These are phyloP conservation scores for Didymella arachidicola DNA, from an alignment of 2,329 filamentous ascomycete species.

Conservation along the genomic window DNA sequence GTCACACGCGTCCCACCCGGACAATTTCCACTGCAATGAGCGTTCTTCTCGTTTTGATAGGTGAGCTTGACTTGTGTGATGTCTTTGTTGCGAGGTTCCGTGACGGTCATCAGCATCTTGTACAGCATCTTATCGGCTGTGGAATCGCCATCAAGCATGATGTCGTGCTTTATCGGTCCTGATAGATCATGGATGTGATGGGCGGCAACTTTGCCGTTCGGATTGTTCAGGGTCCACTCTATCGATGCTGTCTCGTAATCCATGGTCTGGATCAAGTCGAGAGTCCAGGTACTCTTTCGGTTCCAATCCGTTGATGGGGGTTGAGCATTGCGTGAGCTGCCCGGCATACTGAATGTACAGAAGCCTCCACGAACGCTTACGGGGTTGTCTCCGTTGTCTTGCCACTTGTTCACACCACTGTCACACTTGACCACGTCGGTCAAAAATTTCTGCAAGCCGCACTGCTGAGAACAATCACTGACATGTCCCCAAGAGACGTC, in stretches of 20 bases:
- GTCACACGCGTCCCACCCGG: too few relatives aligned
- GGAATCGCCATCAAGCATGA: not conserved
- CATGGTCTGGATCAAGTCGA: slow-evolving; percentile 25
- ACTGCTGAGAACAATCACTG: slow-evolving; percentile 4
- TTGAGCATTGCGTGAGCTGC: not conserved
- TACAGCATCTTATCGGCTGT: not conserved
- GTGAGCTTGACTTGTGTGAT: not conserved
- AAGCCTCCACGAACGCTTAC: slow-evolving; percentile 14
- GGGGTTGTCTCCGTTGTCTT: not conserved
- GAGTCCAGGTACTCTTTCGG: slow-evolving; percentile 20
- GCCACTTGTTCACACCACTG: slow-evolving; percentile 8
- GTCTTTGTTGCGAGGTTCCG: not conserved
- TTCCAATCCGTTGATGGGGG: not conserved
- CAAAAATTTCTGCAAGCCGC: not conserved
- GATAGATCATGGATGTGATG: not conserved
- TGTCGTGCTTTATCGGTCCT: too few relatives aligned
- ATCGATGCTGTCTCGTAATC: slow-evolving; percentile 16
- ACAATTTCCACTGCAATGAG: too few relatives aligned
- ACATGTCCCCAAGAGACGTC: slow-evolving; percentile 3
- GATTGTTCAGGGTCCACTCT: slow-evolving; percentile 28
- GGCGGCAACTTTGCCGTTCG: slow-evolving; percentile 18
- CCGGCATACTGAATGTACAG: slow-evolving; percentile 7
- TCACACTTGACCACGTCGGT: not conserved
- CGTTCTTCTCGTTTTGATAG: not conserved
- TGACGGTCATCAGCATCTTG: slow-evolving; percentile 1